Evolutionary conservation across 2,329 filamentous ascomycete genomes (phyloP), one percentile per base, ranked within the genome.

Genomic region (Aureobasidium sp.): DNA sequence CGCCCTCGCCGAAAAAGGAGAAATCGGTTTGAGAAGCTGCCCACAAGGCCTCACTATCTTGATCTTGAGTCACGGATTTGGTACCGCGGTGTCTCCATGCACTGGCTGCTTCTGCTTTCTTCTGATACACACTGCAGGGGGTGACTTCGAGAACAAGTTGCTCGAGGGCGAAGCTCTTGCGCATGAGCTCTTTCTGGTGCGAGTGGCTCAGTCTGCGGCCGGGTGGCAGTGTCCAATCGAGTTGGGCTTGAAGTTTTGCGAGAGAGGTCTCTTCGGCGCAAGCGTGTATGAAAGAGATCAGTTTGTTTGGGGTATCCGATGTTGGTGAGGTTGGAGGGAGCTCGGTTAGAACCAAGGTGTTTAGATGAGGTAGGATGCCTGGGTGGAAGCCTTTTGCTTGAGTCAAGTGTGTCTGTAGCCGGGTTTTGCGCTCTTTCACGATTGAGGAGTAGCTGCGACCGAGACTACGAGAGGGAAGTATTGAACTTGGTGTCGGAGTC

Each of bases 141-240:
- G 74, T 76, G 57, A 83, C 76, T 66, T 86, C 84, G 0, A 86
- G 73, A 1, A 85, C 76, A 22, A 86, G 74, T n/a, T 77, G 77
- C 39, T 75, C 75, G 17, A 86, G 71, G 1, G 80, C 80, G 66
- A 86, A 86, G 2, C 82, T 73, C 33, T 76, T 77, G 31, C 78
- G 73, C 2, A 80, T 77, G 24, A 78, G 76, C 63, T 81, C 76
- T 47, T 74, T 72, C 65, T 48, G 59, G 31, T 61, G 44, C 9
- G 42, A 31, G 81, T 78, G 11, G 8, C 75, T 73, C 8, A 81
- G 78, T 64, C 76, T 76, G 49, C 78, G 76, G 1, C 82, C 83
- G 2, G 83, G 82, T n/a, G 83, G 82, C 2, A 85, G 73, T 0
- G 79, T 78, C 66, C 85, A 86, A 57, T 83, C 81, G n/a, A 79